These are phyloP conservation scores for Barbarea vulgaris DNA, from an alignment of 345 rosid species.

Conservation along the genomic window DNA sequence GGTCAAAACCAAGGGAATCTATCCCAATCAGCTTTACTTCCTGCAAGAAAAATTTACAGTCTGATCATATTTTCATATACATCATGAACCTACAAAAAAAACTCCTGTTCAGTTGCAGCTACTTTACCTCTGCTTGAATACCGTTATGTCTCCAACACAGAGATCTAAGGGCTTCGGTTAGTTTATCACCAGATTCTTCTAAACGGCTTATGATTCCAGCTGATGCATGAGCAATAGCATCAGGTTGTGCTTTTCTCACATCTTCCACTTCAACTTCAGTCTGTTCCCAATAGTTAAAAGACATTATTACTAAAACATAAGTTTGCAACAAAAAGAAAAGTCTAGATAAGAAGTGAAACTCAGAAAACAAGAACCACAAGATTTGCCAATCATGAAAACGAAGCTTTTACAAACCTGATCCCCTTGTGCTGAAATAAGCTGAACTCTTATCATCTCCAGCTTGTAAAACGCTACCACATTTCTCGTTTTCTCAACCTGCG, in stretches of 20 bases:
- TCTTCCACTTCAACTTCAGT: conserved; percentile 77
- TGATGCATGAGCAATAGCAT: conserved; percentile 73
- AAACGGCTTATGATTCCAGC: conserved; percentile 66
- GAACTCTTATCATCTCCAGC: conserved; percentile 79
- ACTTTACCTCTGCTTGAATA: conserved; percentile 84
- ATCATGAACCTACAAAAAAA: neutral
- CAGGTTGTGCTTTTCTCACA: conserved; percentile 72
- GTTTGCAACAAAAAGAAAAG: conserved; percentile 9
- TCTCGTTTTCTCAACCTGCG: conserved; percentile 43
- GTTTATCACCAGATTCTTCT: conserved; percentile 70
- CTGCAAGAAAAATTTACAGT: conserved; percentile 39
- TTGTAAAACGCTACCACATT: conserved; percentile 72
- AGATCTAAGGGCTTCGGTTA: conserved; percentile 67
- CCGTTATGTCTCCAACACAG: conserved; percentile 82
- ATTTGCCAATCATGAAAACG: conserved; percentile 5
- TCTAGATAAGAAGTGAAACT: neutral
- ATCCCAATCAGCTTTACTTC: conserved; percentile 66
- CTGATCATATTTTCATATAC: neutral
- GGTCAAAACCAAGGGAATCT: conserved; percentile 83
- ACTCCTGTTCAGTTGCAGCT: neutral
- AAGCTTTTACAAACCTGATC: conserved; percentile 56
- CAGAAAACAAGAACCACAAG: neutral
- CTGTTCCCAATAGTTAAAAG: conserved; percentile 45
- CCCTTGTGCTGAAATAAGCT: conserved; percentile 77
- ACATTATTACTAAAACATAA: conserved; percentile 35